These are phyloP conservation scores for Hypoxylon sp. DNA, from an alignment of 2,329 filamentous ascomycete genomes.

Conservation along the genomic window DNA sequence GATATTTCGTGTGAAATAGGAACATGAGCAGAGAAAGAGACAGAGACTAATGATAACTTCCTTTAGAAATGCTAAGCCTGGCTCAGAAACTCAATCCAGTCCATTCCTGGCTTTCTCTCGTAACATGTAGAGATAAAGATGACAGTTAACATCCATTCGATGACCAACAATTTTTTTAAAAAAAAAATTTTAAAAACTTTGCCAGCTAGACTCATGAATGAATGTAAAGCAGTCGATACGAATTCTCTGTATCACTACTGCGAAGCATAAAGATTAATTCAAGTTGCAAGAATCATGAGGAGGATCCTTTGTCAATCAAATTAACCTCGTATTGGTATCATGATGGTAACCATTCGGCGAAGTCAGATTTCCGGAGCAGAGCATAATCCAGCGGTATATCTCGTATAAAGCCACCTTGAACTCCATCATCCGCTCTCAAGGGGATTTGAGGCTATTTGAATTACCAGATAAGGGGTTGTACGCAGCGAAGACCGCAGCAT, in stretches of 20 bases:
- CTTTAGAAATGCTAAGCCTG: not conserved
- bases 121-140: too few species aligned
- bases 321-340: slow-evolving; percentile 9
- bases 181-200: too few species aligned
- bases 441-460: slow-evolving; percentile 20
- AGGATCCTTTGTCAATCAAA: too few species aligned
- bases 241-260: too few species aligned
- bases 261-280: too few species aligned
- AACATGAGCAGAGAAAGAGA: not conserved
- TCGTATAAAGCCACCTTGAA: slow-evolving; percentile 12
- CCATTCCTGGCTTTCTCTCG: not conserved
- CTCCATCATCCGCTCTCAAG: slow-evolving; percentile 2
- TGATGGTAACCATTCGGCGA: not conserved
- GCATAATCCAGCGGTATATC: slow-evolving; percentile 7
- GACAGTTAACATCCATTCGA: not conserved
- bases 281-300: too few species aligned
- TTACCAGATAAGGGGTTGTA: slow-evolving; percentile 21
- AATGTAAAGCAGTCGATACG: too few species aligned
- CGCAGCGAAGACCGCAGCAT: slow-evolving; percentile 29
- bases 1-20: not conserved
- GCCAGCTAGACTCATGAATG: too few species aligned
- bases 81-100: not conserved
- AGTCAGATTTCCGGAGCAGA: not conserved
- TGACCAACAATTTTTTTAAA: too few species aligned
- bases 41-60: not conserved